phyloP scores from a whole-genome alignment of 1,284 basidiomycete genomes.

The Mycena citricolor region DNA sequence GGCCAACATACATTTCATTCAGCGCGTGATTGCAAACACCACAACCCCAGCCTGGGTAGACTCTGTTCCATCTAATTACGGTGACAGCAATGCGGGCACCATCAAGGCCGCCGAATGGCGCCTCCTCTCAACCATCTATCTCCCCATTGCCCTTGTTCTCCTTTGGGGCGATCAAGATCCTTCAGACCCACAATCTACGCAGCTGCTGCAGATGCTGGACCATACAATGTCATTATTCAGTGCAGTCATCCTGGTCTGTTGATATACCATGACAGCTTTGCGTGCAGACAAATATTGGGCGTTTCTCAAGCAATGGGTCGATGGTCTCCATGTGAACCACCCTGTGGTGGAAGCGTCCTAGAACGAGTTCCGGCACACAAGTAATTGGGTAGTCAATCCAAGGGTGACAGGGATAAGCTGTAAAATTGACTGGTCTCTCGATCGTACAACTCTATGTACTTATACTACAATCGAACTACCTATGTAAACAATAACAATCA shows the following conservation, averaged over 20 bases:
- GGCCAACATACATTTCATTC: conserved; percentile 23
- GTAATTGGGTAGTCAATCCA: too few relatives aligned
- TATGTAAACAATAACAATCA: too few relatives aligned
- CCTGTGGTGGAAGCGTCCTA: too few relatives aligned
- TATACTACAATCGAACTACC: too few relatives aligned
- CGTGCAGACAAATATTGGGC: conserved; percentile 11
- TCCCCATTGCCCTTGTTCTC: conserved; percentile 28
- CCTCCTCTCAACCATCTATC: conserved; percentile 26
- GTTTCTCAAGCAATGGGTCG: conserved; percentile 23
- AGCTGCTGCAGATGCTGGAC: conserved; percentile 15
- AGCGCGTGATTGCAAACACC: conserved; percentile 24
- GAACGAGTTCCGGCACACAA: too few relatives aligned
- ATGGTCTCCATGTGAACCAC: conserved; percentile 21
- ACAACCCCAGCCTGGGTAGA: conserved; percentile 25
- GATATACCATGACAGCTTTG: conserved; percentile 11
- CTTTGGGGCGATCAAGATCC: conserved; percentile 27
- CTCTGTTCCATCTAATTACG: conserved; percentile 18
- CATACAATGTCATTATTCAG: conserved; percentile 21
- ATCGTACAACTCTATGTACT: too few relatives aligned
- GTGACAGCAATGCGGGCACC: conserved; percentile 26
- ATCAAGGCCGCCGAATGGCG: conserved; percentile 34
- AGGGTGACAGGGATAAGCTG: too few relatives aligned
- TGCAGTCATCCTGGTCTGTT: conserved; percentile 12
- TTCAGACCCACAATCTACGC: conserved; percentile 8
- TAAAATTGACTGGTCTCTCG: too few relatives aligned